Percentiles rank a stretch among this genome's conserved stretches.
Evolutionary conservation across 2,329 filamentous ascomycete species (phyloP).

Genomic region (Fusarium mexicanum): DNA sequence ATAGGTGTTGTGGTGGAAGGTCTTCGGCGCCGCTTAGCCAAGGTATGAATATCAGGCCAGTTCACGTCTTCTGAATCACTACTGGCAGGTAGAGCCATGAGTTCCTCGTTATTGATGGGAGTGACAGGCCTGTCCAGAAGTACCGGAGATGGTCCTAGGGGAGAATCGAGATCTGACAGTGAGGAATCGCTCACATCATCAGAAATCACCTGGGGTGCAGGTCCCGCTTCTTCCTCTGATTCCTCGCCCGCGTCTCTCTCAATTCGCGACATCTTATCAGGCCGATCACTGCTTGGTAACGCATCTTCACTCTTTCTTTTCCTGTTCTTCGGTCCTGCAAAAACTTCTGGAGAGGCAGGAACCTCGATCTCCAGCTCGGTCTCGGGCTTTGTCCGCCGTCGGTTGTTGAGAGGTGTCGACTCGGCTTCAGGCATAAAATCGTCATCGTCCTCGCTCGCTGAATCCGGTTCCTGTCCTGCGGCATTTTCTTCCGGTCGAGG

Average conservation of each 20-base stretch:
- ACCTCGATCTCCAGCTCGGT: constrained; percentile 29
- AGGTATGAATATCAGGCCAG: constrained; percentile 63
- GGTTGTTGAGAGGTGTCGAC: constrained; percentile 69
- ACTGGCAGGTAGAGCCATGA: constrained; percentile 65
- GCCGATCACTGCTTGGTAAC: constrained; percentile 51
- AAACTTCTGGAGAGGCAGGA: constrained; percentile 41
- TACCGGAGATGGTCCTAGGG: constrained; percentile 44
- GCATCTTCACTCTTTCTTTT: constrained; percentile 67
- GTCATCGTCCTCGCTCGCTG: constrained; percentile 58
- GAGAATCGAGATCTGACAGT: constrained; percentile 51
- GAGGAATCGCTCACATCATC: constrained; percentile 51
- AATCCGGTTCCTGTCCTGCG: constrained; percentile 46
- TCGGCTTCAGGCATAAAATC: constrained; percentile 72
- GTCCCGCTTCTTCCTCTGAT: constrained; percentile 24
- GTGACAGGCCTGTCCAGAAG: constrained; percentile 50
- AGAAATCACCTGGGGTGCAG: constrained; percentile 3
- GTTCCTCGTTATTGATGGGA: constrained; percentile 58
- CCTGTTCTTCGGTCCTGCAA: constrained; percentile 50
- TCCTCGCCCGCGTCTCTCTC: constrained; percentile 32
- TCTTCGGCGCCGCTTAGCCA: constrained; percentile 58
- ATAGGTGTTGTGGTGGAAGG: constrained; percentile 51
- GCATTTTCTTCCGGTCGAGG: constrained; percentile 48
- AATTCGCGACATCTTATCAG: constrained; percentile 49
- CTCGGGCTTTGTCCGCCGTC: constrained; percentile 51
- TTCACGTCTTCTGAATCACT: constrained; percentile 59